phyloP scores from a whole-genome alignment of 2,329 filamentous ascomycete species.

The Ceratocystiopsis sp. region DNA sequence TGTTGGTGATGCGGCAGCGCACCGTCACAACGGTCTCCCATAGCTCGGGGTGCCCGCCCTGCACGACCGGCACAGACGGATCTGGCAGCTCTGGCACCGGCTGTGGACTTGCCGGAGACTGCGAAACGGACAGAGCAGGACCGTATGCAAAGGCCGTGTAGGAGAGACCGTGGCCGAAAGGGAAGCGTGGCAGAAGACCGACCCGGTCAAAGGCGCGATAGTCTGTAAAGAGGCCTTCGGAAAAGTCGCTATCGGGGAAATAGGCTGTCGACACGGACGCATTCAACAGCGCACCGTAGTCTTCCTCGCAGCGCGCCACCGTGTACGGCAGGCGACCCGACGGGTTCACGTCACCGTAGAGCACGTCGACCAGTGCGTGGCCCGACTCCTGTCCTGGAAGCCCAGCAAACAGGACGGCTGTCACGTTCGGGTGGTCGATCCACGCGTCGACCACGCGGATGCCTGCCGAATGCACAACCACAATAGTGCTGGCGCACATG shows the following conservation, averaged over 20 bases:
- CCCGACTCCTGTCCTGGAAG: constrained; percentile 35
- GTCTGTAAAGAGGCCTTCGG: constrained; percentile 62
- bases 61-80: constrained; percentile 1
- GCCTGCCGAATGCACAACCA: constrained; percentile 45
- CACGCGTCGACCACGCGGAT: constrained; percentile 30
- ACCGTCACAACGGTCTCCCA: constrained; percentile 25
- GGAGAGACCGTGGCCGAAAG: constrained; percentile 61
- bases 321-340: constrained; percentile 29
- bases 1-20: constrained; percentile 22
- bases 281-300: constrained; percentile 19
- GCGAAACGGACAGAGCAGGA: not conserved
- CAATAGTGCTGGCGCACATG: constrained; percentile 38
- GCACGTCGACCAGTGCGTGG: constrained; percentile 22
- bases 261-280: constrained; percentile 4
- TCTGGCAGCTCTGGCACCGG: constrained; percentile 22
- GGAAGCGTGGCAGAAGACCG: constrained; percentile 50
- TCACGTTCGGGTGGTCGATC: constrained; percentile 33
- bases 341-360: constrained; percentile 27
- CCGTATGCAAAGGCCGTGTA: constrained; percentile 57
- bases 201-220: constrained; percentile 51
- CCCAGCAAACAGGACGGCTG: constrained; percentile 32
- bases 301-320: constrained; percentile 22
- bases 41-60: constrained; percentile 13
- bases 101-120: constrained; percentile 30
- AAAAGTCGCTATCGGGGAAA: constrained; percentile 49